phyloP scores from a whole-genome alignment of 495 filamentous ascomycete species.

The Xylaria curta region DNA sequence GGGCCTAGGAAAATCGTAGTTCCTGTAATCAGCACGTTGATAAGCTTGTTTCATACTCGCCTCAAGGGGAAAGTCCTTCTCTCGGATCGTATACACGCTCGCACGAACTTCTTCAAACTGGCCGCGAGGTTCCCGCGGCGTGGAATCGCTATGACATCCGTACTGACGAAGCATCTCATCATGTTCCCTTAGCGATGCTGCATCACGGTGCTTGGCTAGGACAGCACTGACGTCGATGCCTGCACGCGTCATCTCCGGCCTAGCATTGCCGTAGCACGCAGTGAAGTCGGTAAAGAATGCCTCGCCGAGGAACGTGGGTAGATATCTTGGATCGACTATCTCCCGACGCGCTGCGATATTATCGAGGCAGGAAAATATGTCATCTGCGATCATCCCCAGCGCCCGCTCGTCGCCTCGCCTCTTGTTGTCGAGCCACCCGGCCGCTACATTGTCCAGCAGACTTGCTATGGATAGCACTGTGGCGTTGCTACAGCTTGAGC shows the following conservation, averaged over 20 bases:
- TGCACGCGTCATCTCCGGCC: slow-evolving; percentile 31
- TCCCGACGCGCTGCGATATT: slow-evolving; percentile 18
- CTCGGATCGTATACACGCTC: slow-evolving; percentile 22
- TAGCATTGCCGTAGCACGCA: slow-evolving; percentile 14
- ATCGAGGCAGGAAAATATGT: slow-evolving; percentile 35
- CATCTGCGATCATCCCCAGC: slow-evolving; percentile 25
- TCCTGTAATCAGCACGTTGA: too few species aligned
- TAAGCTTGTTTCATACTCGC: neutral
- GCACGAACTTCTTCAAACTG: slow-evolving; percentile 30
- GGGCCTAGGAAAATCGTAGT: too few species aligned
- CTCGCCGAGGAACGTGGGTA: slow-evolving; percentile 34
- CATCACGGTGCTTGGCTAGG: slow-evolving; percentile 24
- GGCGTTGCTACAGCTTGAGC: slow-evolving; percentile 25
- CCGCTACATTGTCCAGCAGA: slow-evolving; percentile 36
- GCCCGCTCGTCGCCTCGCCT: slow-evolving; percentile 21
- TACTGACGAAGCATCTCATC: slow-evolving; percentile 31
- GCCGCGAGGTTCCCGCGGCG: neutral
- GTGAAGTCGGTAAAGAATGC: slow-evolving; percentile 40
- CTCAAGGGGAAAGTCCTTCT: neutral
- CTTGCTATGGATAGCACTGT: slow-evolving; percentile 34
- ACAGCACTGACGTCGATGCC: slow-evolving; percentile 37
- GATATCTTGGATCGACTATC: slow-evolving; percentile 1
- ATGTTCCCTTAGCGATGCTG: slow-evolving; percentile 27
- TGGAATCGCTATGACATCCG: slow-evolving; percentile 16
- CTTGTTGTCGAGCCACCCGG: slow-evolving; percentile 29